Conservation (phyloP, 163 green algal species). For the Trebouxia gelatinosa region DNA sequence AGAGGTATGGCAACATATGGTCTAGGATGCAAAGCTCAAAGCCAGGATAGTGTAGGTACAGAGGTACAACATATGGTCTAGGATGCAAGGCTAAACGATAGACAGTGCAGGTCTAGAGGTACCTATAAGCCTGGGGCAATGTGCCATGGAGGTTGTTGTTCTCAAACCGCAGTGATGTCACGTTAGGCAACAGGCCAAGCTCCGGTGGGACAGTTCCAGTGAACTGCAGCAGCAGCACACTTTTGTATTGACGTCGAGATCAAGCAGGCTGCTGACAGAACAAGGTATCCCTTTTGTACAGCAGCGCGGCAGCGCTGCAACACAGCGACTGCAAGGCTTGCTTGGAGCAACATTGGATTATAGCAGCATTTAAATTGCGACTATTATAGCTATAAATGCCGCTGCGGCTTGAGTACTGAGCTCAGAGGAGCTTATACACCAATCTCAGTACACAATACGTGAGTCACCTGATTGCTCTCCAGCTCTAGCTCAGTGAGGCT, state of each 20-base stretch:
- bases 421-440: too few relatives aligned
- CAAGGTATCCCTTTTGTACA: too few relatives aligned
- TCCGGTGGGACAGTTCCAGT: constrained; percentile 18
- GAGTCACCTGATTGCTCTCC: background rate
- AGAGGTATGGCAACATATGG: background rate
- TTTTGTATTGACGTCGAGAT: background rate
- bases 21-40: background rate
- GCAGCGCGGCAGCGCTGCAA: background rate
- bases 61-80: background rate
- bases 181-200: constrained; percentile 4
- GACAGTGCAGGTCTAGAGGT: background rate
- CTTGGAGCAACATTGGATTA: background rate
- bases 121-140: constrained; percentile 10
- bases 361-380: background rate
- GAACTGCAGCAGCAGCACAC: constrained; percentile 8
- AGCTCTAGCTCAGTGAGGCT: background rate
- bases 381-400: background rate
- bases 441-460: too few relatives aligned
- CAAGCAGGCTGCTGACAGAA: too few relatives aligned
- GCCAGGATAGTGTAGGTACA: background rate
- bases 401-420: too few relatives aligned
- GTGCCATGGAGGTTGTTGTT: constrained; percentile 10
- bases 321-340: background rate
- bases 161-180: constrained; percentile 9
- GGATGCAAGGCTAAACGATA: background rate